Evolutionary conservation across 164 flowering plant species (phyloP), one percentile per base, ranked within the genome.

Genomic region (Saururus chinensis): DNA sequence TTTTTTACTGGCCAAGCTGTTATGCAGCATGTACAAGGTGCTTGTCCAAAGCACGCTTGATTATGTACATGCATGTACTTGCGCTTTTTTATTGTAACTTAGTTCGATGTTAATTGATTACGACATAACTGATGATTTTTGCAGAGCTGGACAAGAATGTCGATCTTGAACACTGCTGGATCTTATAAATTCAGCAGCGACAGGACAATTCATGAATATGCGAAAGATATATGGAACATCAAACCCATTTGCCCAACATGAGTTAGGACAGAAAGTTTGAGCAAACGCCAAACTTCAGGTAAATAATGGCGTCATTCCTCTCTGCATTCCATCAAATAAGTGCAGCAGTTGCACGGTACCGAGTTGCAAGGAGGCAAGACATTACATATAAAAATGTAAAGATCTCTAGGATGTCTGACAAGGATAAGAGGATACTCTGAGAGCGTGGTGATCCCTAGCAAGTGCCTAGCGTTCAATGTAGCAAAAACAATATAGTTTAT

Each of bases 171-270:
- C 62, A 86, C 96, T 7, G 96, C 96, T 26, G 96, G 96, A 42
- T 92, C 98, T 11, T 75, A 60, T 81, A 89, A 89, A 81, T 92
- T 92, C 73, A 89, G 96, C 81, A 89, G 98, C 56, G 98, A 89
- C 71, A 64, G 96, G 59, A 92, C 98, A 0, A 92, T 92, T 60
- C 93, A 79, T 20, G 85, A 92, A 70, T 89, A 89, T 63, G 96
- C 96, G 4, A 74, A 71, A 63, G 87, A 92, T 64, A 88, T 87
- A 72, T 89, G 98, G 98, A 75, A 71, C 62, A 85, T 92, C 25
- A 51, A 81, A 45, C 91, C 96, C 21, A 81, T 76, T 13, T 72
- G 71, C n/a, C 71, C 86, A 56, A 86, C 84, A 4, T 80, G 51
- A 58, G 60, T 4, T 45, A 12, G 17, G 49, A 17, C 17, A 17